Evolutionary conservation across 2,329 filamentous ascomycete genomes (phyloP), one percentile per base, ranked within the genome.

Genomic region (Clonostachys rhizophaga): DNA sequence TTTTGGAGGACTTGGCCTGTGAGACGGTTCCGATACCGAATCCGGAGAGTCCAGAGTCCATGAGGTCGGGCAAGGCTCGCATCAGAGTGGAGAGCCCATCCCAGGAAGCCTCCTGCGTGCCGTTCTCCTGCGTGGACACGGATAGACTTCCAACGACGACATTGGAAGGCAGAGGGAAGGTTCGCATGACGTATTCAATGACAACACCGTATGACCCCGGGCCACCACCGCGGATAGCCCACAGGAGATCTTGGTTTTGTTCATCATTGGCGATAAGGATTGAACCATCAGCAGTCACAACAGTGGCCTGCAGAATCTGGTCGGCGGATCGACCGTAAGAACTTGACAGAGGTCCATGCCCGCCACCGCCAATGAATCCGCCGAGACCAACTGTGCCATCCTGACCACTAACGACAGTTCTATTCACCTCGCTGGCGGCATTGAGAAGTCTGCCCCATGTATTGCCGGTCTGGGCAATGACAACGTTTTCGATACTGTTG

Each of bases 401-500:
- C n/a, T 77, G 74, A 4, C 80, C 80, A 17, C 74, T 76, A 5
- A 83, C 70, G 3, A 80, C 67, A 0, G 67, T 69, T 41, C 75
- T 65, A 1, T 71, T 73, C 24, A 71, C 59, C 42, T 67, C 59
- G 13, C 72, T 55, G 3, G 75, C 77, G 40, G 68, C 70, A 33
- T 52, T 54, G 34, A 74, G 64, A 0, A 67, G 66, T 36, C 83
- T 76, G 24, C 58, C 66, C 0, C 66, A 76, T 39, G 72, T 65
- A 1, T 81, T 68, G 34, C 81, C 81, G 5, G 79, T 72, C 4
- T 72, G 76, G 34, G 83, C 55, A 17, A 69, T 78, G 17, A 80
- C 62, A 0, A 77, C 77, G 14, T 64, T 64, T 7, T 79, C 79
- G 1, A 49, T 63, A 58, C 82, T 59, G 11, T 58, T 55, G 43